A percentile compares a stretch with the other conserved stretches of the same genome.
phyloP scores from a whole-genome alignment of 805 yeast species.

The Yarrowia sp. region DNA sequence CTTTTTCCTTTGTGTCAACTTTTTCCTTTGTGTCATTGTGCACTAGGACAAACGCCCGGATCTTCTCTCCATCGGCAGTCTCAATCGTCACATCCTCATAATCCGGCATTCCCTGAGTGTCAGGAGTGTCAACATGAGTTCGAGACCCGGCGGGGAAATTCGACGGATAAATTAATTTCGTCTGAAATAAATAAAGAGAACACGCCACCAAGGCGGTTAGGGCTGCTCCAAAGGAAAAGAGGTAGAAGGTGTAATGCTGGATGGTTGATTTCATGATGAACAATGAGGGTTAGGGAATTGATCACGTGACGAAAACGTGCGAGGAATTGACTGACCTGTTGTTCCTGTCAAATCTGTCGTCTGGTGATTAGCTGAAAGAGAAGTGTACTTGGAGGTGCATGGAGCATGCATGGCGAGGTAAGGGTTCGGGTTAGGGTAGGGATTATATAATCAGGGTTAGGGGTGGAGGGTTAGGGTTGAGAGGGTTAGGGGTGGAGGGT shows the following conservation, averaged over 20 bases:
- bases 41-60: slow-evolving; percentile 68
- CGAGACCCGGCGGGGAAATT: slow-evolving; percentile 73
- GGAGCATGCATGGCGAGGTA: no score
- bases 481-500: no score
- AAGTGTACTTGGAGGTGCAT: no score
- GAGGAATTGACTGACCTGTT: no score
- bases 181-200: slow-evolving; percentile 55
- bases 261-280: neutral
- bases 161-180: slow-evolving; percentile 81
- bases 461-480: no score
- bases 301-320: neutral
- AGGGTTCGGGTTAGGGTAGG: no score
- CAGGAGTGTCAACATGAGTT: slow-evolving; percentile 78
- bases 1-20: no score
- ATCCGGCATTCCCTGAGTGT: slow-evolving; percentile 61
- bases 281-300: neutral
- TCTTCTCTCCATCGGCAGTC: slow-evolving; percentile 72
- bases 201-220: slow-evolving; percentile 39
- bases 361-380: no score
- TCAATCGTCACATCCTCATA: slow-evolving; percentile 65
- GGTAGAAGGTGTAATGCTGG: slow-evolving; percentile 3
- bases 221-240: slow-evolving; percentile 38
- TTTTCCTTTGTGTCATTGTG: no score
- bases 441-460: no score
- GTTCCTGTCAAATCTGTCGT: neutral